Evolutionary conservation across 441 rosid genomes (phyloP), one percentile per base, ranked within the genome.

Genomic region (Monsonia emarginata): DNA sequence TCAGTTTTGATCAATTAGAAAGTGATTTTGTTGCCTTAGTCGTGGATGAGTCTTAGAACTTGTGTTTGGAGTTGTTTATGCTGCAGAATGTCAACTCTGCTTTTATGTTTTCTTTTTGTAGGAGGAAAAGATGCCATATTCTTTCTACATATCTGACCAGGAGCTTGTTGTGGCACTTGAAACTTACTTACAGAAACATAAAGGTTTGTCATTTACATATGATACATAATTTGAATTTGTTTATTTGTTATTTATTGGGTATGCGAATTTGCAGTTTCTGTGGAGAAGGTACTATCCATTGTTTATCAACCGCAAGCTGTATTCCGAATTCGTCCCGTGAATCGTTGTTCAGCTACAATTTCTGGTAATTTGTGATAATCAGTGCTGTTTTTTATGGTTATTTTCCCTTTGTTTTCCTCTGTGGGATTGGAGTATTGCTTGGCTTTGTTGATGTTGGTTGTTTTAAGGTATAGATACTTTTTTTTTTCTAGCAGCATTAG

Each of bases 281-380:
- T 95, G 83, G 97, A 91, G 90, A 91, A 86, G 85, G 94, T 87
- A 9, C 82, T 91, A 63, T 72, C 91, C 0, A 95, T 95, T 50
- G 91, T 95, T 65, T 93, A 86, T 85, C 98, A 93, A 68, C 96
- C 89, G 4, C 98, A 93, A 71, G 99, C 98, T 68, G 73, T 95
- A 78, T 95, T 91, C 70, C 79, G 98, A 63, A 95, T 91, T 70
- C 95, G 96, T 30, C 87, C 99, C 0, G 89, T 95, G 44, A 91
- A 82, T 63, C 90, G 95, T 7, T 89, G 97, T 79, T 88, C 98
- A 0, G 88, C 96, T 3, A 88, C 96, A 7, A 91, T 91, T 75
- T 88, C 97, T 71, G 98, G 98, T 95, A 34, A 34, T 2, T 1
- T 34, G 9, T 34, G 1, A 34, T 34, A 34, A 3, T 34, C 40